phyloP scores from a whole-genome alignment of 345 rosid genomes.

The Salix arbutifolia region DNA sequence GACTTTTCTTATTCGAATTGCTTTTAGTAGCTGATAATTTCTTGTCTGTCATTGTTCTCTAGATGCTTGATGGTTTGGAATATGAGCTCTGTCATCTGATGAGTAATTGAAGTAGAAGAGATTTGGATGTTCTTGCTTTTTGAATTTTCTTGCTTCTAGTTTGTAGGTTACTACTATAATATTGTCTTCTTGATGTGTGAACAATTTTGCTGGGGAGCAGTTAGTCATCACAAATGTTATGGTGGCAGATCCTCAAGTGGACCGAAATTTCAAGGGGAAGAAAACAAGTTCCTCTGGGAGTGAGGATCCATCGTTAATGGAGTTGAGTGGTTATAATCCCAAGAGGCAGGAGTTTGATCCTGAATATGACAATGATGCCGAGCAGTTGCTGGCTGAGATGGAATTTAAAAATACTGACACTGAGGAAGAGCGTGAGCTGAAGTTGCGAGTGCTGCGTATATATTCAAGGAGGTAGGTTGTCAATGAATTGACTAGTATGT shows the following conservation, averaged over 20 bases:
- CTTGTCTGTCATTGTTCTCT: neutral
- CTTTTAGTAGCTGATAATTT: neutral
- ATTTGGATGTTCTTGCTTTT: neutral
- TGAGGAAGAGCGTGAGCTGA: slow-evolving; percentile 79
- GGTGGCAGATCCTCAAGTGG: slow-evolving; percentile 58
- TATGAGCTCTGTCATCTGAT: neutral
- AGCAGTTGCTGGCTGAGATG: slow-evolving; percentile 94
- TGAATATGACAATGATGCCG: slow-evolving; percentile 94
- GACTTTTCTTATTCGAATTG: neutral
- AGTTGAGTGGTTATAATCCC: slow-evolving; percentile 67
- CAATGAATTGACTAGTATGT: neutral
- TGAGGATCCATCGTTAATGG: slow-evolving; percentile 67
- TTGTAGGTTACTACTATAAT: neutral
- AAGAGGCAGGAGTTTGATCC: slow-evolving; percentile 89
- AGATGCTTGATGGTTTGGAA: neutral
- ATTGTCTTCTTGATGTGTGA: neutral
- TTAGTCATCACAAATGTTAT: slow-evolving; percentile 1
- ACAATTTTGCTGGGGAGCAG: neutral
- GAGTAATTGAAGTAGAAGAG: neutral
- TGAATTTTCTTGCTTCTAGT: neutral
- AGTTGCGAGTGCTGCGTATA: slow-evolving; percentile 73
- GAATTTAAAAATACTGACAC: slow-evolving; percentile 87
- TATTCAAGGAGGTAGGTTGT: slow-evolving; percentile 68
- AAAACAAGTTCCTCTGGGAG: slow-evolving; percentile 52
- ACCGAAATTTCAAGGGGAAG: slow-evolving; percentile 63